Conservation (phyloP, 345 rosid genomes). For the Tarenaya hassleriana region DNA sequence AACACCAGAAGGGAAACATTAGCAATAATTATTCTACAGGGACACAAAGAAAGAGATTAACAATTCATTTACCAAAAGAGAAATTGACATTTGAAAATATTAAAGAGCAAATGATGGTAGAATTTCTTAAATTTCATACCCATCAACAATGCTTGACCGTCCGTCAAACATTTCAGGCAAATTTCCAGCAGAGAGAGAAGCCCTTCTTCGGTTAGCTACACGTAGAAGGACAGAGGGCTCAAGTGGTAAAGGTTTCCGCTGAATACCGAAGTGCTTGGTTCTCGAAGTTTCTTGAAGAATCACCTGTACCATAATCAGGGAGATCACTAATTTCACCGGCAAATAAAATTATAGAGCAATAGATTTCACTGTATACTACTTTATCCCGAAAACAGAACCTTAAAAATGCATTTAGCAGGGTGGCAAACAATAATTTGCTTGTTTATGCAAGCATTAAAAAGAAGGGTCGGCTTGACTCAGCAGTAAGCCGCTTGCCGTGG, state of each 20-base stretch:
- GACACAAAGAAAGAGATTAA: conserved; percentile 12
- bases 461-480: no score
- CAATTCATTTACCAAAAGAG: neutral
- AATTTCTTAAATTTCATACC: conserved; percentile 41
- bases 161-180: conserved; percentile 60
- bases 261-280: conserved; percentile 78
- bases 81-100: conserved; percentile 16
- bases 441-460: neutral
- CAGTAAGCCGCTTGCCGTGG: no score
- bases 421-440: no score
- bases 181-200: conserved; percentile 97
- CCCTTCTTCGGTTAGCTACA: conserved; percentile 92
- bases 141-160: conserved; percentile 50
- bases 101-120: neutral
- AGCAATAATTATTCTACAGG: conserved; percentile 5
- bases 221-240: conserved; percentile 92
- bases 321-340: conserved; percentile 9
- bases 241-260: conserved; percentile 80
- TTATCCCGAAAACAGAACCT: no score
- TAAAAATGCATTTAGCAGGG: no score
- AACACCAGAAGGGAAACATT: conserved; percentile 17
- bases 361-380: conserved; percentile 7
- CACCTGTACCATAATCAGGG: conserved; percentile 39
- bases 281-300: conserved; percentile 73
- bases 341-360: conserved; percentile 7